A percentile compares a stretch with the other conserved stretches of the same genome.
Conservation (phyloP, 257 asterid genomes). For the Solanum ossicruentum region DNA sequence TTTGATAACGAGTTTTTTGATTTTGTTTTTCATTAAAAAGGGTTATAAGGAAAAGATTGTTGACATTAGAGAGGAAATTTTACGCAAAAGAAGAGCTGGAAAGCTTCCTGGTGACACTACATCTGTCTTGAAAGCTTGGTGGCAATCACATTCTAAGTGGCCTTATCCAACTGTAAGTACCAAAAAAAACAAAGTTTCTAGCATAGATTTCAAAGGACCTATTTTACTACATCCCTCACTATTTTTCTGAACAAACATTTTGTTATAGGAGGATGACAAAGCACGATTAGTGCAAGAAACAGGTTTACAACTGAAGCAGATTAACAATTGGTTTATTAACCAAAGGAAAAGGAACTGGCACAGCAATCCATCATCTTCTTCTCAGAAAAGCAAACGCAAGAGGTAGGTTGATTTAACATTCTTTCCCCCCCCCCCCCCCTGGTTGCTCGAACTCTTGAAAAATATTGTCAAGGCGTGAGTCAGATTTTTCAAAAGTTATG, state of each 20-base stretch:
- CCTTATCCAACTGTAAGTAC: conserved; percentile 69
- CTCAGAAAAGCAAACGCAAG: conserved; percentile 86
- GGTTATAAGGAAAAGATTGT: conserved; percentile 55
- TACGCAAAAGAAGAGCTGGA: conserved; percentile 75
- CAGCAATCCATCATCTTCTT: conserved; percentile 70
- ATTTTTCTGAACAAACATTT: neutral
- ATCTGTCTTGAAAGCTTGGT: conserved; percentile 64
- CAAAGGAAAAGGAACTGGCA: conserved; percentile 96
- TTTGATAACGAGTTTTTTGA: neutral
- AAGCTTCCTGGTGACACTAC: conserved; percentile 81
- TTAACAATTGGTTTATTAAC: conserved; percentile 93
- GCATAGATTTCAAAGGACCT: neutral
- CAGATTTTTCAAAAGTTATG: neutral
- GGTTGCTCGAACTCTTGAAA: neutral
- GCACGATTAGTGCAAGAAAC: conserved; percentile 83
- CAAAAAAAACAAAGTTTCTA: neutral
- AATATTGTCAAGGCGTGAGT: neutral
- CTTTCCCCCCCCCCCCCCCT: neutral
- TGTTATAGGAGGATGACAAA: conserved; percentile 81
- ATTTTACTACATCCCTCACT: neutral
- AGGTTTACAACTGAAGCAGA: conserved; percentile 84
- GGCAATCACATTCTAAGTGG: conserved; percentile 89
- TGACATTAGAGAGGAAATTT: conserved; percentile 51
- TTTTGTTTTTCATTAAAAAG: conserved; percentile 2
- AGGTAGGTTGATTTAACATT: conserved; percentile 22